A percentile compares a stretch with the other conserved stretches of the same genome.
Evolutionary conservation across 345 rosid genomes (phyloP).

Genomic region (Bruguiera parviflora): DNA sequence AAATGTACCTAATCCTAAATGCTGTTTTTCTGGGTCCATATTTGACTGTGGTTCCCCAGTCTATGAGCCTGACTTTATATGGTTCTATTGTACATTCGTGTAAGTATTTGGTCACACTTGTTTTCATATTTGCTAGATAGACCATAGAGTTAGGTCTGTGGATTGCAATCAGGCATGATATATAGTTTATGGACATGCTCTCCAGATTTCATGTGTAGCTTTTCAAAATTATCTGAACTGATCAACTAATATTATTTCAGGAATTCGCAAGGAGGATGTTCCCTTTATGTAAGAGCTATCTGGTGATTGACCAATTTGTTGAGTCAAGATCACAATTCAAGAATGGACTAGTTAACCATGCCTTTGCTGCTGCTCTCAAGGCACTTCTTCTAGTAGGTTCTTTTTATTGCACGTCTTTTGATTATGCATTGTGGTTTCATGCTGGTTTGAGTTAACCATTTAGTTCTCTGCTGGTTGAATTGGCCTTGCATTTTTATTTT

Average conservation of each 20-base stretch:
- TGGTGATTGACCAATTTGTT: conserved; percentile 83
- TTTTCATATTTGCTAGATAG: too few relatives aligned
- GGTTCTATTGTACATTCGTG: too few relatives aligned
- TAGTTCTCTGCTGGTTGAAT: neutral
- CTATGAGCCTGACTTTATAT: too few relatives aligned
- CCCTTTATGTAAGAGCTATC: conserved; percentile 79
- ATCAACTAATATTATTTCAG: conserved; percentile 42
- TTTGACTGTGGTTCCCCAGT: too few relatives aligned
- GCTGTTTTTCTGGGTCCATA: too few relatives aligned
- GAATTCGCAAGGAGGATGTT: conserved; percentile 80
- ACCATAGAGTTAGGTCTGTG: too few relatives aligned
- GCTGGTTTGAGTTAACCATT: neutral
- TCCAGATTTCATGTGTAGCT: too few relatives aligned
- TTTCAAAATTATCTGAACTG: conserved; percentile 11
- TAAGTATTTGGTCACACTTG: too few relatives aligned
- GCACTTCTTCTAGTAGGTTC: conserved; percentile 80
- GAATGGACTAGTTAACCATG: conserved; percentile 92
- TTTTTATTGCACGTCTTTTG: conserved; percentile 28
- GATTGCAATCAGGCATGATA: too few relatives aligned
- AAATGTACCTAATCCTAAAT: too few relatives aligned
- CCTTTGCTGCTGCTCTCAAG: conserved; percentile 94
- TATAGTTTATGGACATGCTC: too few relatives aligned
- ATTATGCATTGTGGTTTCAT: conserved; percentile 21
- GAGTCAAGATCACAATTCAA: conserved; percentile 96
- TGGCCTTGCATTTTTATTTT: too few relatives aligned